Evolutionary conservation across 148 eudicot genomes (phyloP), one percentile per base, ranked within the genome.

Genomic region (Nyssa sinensis): DNA sequence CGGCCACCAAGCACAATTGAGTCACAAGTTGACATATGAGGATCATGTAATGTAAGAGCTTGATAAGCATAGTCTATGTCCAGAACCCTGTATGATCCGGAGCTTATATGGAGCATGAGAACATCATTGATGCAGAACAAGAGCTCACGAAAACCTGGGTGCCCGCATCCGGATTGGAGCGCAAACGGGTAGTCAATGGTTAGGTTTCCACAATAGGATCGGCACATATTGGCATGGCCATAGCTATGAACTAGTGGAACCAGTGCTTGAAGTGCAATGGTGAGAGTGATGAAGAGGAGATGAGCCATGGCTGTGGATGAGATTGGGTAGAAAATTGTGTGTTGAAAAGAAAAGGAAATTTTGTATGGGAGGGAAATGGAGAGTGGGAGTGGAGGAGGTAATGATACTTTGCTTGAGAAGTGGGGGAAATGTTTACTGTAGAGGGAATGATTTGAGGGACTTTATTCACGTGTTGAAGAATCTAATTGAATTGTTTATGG

Each of bases 31-130:
- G 99, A 95, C 79, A 95, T 69, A 80, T 95, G 92, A 0, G 99
- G 94, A 53, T 95, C 99, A 53, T 93, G 90, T 21, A 95, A 70
- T 8, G 93, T 90, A 13, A 95, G 87, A 64, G 91, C 74, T 60
- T 84, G 79, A 71, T 83, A 95, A 37, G 97, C 89, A 51, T 95
- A 95, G 82, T 95, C 99, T 35, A 95, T 89, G 75, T 91, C 89
- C 16, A 91, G 76, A 29, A 95, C 94, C 25, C 91, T 80, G 35
- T 95, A 95, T 12, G 99, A 92, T 13, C 99, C 99, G 5, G 99
- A 95, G 72, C 81, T 83, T 32, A 90, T 88, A 62, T 95, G 99
- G 71, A 95, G 80, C 99, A 93, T 95, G 0, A 89, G 79, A 19
- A 93, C 86, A 24, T 88, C 89, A 30, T 95, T 93, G 64, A 95